Base-by-base conservation (phyloP, 805 yeast species). In the Metschnikowia lachancei region DNA sequence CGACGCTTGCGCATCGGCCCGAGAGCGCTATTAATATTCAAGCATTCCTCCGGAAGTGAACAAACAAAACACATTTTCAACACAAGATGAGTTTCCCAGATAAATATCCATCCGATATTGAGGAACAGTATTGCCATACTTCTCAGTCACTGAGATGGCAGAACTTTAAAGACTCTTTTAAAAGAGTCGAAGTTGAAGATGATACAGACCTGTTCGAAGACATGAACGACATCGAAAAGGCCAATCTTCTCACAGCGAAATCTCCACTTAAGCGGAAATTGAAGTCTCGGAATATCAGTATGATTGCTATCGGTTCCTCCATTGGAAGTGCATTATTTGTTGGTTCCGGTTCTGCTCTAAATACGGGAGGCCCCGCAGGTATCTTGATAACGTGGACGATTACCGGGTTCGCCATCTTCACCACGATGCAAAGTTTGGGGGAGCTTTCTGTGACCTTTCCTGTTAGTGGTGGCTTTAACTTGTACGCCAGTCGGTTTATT, bases 261-360 rank as follows among this genome's bases (percentile, higher is more conserved):
- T 69, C 72, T 39, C 82, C 82, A 13, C 66, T 76, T 47, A 64
- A 74, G 30, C 69, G 85, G 53, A 62, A 66, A 41, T 53, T 67
- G 42, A 52, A 59, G 41, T 45, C 85, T 36, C 63, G 88, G 45
- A 87, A 83, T 57, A 73, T 82, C 47, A 73, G 81, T 47, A 81
- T 83, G 85, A 80, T 83, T 59, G 85, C 94, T 51, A 80, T 87
- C 51, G 94, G 94, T 54, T 91, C 92, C 51, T 86, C 92, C 11
- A 66, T 86, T 30, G 94, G 92, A 47, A 84, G 92, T 3, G 95
- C 91, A 58, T 72, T 87, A 44, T 69, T 87, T 49, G 83, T 87
- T 55, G 88, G 90, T 57, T 83, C 90, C 1, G 89, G 90, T 41
- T 67, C 80, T n/a, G 82, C 91, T 2, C 70, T 86, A 36, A 70